Base-by-base conservation (phyloP, 352 stramenopile genomes). In the Thraustochytrium sp. region DNA sequence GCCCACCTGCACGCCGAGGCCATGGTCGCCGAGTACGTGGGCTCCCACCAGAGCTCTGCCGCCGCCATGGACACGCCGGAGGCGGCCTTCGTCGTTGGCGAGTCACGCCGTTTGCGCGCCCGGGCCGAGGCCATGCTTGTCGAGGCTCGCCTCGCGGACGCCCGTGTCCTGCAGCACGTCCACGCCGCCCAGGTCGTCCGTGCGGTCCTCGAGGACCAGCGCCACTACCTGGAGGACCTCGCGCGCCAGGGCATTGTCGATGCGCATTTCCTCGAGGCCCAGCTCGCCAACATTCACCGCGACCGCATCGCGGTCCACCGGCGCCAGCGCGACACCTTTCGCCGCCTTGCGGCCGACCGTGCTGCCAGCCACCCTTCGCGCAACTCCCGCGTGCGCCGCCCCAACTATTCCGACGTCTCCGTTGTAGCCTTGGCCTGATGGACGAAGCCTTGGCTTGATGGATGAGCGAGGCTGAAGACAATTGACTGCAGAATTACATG, bases 11-110 rank as follows among this genome's bases (percentile, higher is more conserved):
- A 68, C 16, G 65, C 65, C 13, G 65, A 77, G 46, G 5, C 26
- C 13, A 77, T 64, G n/a, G 5, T 77, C 40, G 65, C 65, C 2
- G 65, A 77, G 65, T 77, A 62, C 37, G 37, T 77, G 9, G 65
- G 65, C 31, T 23, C 68, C 1, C 5, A 68, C n/a, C n/a, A n/a
- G n/a, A n/a, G n/a, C n/a, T n/a, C n/a, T n/a, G n/a, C n/a, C 21
- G 65, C 34, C 18, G 5, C 18, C n/a, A 72, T 77, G 0, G 65
- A 77, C 42, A 77, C 65, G 13, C 18, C 36, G 18, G 65, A 77
- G 49, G 65, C 68, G 42, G 65, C 65, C 23, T 72, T 16, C 46
- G 65, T 77, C 0, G 64, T 77, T 36, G 11, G 64, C 16, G 65
- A 77, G 31, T 36, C 13, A 11, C 21, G 23, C 13, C 8, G n/a